Conservation (phyloP, 176 grass and related monocot genomes). For the Avena sativa region DNA sequence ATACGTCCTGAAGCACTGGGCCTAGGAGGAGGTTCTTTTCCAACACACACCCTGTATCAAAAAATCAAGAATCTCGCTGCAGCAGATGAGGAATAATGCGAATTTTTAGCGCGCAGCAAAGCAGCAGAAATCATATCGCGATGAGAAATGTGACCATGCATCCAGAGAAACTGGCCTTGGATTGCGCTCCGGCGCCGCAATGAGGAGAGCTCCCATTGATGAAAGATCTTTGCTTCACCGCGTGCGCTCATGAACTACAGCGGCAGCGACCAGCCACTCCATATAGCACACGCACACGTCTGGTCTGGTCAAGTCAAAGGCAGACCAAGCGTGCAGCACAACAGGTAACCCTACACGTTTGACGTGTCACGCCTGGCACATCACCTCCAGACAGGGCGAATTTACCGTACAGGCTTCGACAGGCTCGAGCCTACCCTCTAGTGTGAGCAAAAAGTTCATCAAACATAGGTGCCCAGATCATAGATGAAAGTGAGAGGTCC, state of each 20-base stretch:
- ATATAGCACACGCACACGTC: neutral
- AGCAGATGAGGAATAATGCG: neutral
- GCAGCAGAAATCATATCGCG: neutral
- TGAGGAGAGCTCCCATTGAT: neutral
- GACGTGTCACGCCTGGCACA: neutral
- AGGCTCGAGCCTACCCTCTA: no score
- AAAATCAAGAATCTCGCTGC: neutral
- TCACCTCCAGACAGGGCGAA: neutral
- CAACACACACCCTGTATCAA: neutral
- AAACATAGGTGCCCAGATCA: no score
- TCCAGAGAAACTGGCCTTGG: neutral
- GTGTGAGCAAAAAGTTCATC: no score
- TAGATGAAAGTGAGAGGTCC: no score
- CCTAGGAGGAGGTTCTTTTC: neutral
- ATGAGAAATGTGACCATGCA: neutral
- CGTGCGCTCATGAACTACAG: neutral
- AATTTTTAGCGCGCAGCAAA: neutral
- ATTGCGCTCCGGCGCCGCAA: neutral
- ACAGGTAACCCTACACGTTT: neutral
- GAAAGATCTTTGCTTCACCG: neutral
- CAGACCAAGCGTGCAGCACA: neutral
- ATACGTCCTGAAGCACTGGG: neutral
- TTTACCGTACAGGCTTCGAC: no score
- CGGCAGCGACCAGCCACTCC: neutral
- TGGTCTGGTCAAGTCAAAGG: neutral